phyloP scores from a whole-genome alignment of 176 grass and related monocot species.

The Bothriochloa decipiens region DNA sequence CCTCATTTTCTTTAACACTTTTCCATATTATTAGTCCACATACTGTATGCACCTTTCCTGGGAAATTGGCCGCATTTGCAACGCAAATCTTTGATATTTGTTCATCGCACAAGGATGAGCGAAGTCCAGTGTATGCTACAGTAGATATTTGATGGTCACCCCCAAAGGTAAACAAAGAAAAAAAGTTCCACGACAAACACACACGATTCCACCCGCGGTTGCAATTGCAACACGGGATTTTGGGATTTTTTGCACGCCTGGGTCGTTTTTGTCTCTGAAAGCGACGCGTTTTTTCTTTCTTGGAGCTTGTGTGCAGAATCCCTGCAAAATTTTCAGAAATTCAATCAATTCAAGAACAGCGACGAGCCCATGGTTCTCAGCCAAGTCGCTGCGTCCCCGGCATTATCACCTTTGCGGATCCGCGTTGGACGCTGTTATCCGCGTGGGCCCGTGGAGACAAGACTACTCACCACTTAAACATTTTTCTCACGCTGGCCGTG shows the following conservation, averaged over 20 bases:
- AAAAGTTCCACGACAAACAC: constrained; percentile 1
- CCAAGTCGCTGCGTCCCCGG: background rate
- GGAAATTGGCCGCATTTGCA: background rate
- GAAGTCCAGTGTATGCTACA: background rate
- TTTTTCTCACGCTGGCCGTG: background rate
- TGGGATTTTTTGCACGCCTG: background rate
- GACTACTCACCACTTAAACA: no score
- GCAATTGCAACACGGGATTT: background rate
- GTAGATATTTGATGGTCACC: constrained; percentile 31
- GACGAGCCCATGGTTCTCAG: background rate
- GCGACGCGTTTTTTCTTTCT: background rate
- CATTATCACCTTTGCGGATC: constrained; percentile 28
- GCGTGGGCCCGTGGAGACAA: background rate
- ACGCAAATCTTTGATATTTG: constrained; percentile 28
- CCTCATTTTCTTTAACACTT: background rate
- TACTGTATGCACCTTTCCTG: background rate
- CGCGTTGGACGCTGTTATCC: constrained; percentile 44
- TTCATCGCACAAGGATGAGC: background rate
- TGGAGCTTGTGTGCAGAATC: background rate
- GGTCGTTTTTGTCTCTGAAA: constrained; percentile 1
- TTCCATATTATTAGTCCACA: no score
- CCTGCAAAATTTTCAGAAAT: background rate
- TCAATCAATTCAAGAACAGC: background rate
- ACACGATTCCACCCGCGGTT: background rate
- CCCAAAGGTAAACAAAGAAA: background rate